Evolutionary conservation across 1,139 yeast species (phyloP).

Genomic region (Candida gigantensis): DNA sequence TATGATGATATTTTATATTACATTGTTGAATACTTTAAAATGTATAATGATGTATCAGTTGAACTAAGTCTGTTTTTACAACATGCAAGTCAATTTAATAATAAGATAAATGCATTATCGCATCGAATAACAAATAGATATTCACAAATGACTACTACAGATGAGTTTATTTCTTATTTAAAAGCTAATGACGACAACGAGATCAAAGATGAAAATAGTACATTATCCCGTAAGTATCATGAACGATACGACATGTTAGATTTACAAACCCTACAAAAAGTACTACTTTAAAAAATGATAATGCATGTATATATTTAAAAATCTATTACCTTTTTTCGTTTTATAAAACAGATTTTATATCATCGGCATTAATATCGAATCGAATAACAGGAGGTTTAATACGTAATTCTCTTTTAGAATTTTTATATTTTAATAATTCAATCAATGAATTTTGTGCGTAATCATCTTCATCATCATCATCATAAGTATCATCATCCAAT

Average conservation of each 20-base stretch:
- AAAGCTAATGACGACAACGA: no score
- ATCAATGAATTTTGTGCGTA: constrained; percentile 32
- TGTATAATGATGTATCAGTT: constrained; percentile 4
- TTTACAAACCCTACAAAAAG: background rate
- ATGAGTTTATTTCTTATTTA: background rate
- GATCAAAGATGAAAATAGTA: no score
- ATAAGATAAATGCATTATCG: background rate
- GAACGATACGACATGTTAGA: background rate
- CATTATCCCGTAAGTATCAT: no score
- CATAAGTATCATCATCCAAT: constrained; percentile 35
- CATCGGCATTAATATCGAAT: constrained; percentile 41
- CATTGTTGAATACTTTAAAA: constrained; percentile 20
- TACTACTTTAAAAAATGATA: no score
- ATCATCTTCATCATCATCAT: constrained; percentile 30
- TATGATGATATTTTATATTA: constrained; percentile 20
- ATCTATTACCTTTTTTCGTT: background rate
- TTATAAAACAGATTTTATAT: constrained; percentile 29
- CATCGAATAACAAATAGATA: background rate
- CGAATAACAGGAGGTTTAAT: constrained; percentile 23
- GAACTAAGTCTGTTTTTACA: background rate
- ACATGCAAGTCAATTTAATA: background rate
- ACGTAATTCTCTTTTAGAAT: constrained; percentile 9
- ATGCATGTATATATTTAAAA: background rate
- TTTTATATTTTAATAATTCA: constrained; percentile 27
- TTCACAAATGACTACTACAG: background rate